Conservation (phyloP, 192 early-diverging fungal genomes). For the Coemansia sp. region DNA sequence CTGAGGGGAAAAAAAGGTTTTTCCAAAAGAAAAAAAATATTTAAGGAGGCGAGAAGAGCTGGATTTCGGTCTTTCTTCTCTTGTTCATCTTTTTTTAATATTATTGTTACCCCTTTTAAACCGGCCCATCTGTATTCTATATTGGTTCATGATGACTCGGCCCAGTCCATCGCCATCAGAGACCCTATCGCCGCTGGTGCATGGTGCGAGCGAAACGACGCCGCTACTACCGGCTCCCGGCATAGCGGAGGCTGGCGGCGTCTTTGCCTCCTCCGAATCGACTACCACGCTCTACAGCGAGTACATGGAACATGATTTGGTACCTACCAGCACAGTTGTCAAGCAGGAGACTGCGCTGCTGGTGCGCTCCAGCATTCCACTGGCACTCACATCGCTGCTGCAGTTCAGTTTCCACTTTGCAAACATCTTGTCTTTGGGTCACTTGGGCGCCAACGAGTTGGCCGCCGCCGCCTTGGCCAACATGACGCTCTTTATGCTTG, state of each 20-base stretch:
- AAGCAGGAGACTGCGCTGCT: slow-evolving; percentile 27
- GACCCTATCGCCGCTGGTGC: neutral
- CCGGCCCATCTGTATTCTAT: no score
- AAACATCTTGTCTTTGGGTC: slow-evolving; percentile 67
- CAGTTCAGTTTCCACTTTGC: slow-evolving; percentile 69
- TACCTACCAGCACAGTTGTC: slow-evolving; percentile 13
- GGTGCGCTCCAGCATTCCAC: slow-evolving; percentile 27
- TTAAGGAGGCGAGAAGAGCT: neutral
- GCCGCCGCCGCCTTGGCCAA: slow-evolving; percentile 72
- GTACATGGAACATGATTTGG: slow-evolving; percentile 20
- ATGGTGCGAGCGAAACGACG: slow-evolving; percentile 19
- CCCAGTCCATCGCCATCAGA: neutral
- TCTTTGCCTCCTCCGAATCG: slow-evolving; percentile 3
- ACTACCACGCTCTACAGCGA: slow-evolving; percentile 1
- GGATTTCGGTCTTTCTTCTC: neutral
- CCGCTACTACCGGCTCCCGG: slow-evolving; percentile 20
- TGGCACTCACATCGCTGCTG: slow-evolving; percentile 60
- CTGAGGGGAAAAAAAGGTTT: neutral
- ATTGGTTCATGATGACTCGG: neutral
- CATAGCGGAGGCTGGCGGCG: neutral
- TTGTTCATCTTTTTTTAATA: neutral
- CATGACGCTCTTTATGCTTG: slow-evolving; percentile 74
- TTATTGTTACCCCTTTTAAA: neutral
- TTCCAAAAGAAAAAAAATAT: neutral
- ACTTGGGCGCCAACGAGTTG: slow-evolving; percentile 67